Percentiles rank a stretch among this genome's conserved stretches.
phyloP scores from a whole-genome alignment of 352 stramenopile genomes.

The Globisporangium canariense region DNA sequence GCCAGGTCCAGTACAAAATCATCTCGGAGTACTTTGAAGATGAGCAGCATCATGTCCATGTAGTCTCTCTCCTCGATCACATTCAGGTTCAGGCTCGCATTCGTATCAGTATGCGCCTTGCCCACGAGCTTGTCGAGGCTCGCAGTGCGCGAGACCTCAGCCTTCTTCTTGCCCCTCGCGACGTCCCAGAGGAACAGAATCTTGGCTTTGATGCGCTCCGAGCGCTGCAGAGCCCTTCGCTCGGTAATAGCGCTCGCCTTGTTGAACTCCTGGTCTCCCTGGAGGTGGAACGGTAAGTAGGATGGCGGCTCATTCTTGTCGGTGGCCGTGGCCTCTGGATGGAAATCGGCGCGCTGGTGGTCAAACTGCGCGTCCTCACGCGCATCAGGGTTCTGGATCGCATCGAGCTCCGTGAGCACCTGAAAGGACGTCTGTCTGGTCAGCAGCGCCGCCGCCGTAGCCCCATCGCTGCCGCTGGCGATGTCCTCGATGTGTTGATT shows the following conservation, averaged over 20 bases:
- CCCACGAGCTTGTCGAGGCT: background rate
- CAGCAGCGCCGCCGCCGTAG: constrained; percentile 22
- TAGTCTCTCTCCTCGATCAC: constrained; percentile 64
- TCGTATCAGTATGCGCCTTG: constrained; percentile 2
- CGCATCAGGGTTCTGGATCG: constrained; percentile 35
- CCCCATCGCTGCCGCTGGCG: constrained; percentile 19
- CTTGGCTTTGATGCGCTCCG: constrained; percentile 34
- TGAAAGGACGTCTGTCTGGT: constrained; percentile 59
- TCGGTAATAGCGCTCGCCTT: constrained; percentile 52
- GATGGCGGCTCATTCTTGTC: background rate
- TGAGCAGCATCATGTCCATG: constrained; percentile 64
- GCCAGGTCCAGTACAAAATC: constrained; percentile 65
- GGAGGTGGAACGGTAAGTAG: constrained; percentile 68
- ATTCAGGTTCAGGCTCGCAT: constrained; percentile 4
- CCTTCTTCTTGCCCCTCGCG: constrained; percentile 37
- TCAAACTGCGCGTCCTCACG: constrained; percentile 65
- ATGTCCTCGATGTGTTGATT: constrained; percentile 66
- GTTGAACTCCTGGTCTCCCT: constrained; percentile 67
- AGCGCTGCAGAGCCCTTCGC: constrained; percentile 50
- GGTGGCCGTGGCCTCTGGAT: constrained; percentile 9
- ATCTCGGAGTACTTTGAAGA: constrained; percentile 74
- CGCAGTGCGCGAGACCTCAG: constrained; percentile 14
- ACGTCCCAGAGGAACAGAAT: constrained; percentile 71
- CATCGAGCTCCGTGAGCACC: constrained; percentile 60
- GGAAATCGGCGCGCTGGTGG: constrained; percentile 46